phyloP scores from a whole-genome alignment of 1,284 basidiomycete species.

The Ceratobasidium sp. region DNA sequence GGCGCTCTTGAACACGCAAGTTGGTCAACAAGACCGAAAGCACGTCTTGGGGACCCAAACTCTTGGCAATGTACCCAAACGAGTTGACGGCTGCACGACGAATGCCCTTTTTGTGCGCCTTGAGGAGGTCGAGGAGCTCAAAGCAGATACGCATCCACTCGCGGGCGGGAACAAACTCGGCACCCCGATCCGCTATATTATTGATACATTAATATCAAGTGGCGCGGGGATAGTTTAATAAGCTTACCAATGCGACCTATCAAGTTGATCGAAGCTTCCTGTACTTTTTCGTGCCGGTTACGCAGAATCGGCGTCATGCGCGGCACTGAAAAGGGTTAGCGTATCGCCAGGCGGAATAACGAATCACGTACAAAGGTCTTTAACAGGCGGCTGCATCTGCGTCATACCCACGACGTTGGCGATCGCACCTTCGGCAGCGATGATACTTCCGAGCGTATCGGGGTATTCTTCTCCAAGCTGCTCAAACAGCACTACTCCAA shows the following conservation, averaged over 20 bases:
- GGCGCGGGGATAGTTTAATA: neutral
- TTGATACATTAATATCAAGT: slow-evolving; percentile 2
- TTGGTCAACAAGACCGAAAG: slow-evolving; percentile 96
- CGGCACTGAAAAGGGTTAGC: slow-evolving; percentile 66
- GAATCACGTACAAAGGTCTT: slow-evolving; percentile 84
- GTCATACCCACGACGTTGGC: slow-evolving; percentile 99
- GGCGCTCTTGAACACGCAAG: slow-evolving; percentile 96
- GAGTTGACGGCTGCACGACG: slow-evolving; percentile 99
- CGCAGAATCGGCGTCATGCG: slow-evolving; percentile 99
- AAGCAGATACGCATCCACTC: slow-evolving; percentile 99
- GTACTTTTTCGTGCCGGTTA: slow-evolving; percentile 99
- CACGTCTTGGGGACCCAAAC: slow-evolving; percentile 98
- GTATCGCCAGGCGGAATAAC: neutral
- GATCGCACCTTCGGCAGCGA: slow-evolving; percentile 97
- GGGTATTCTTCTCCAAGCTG: slow-evolving; percentile 99
- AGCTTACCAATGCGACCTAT: slow-evolving; percentile 92
- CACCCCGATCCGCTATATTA: slow-evolving; percentile 88
- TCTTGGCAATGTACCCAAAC: slow-evolving; percentile 99
- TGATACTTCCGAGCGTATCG: slow-evolving; percentile 97
- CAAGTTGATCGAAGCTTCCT: slow-evolving; percentile 99
- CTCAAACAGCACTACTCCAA: slow-evolving; percentile 97
- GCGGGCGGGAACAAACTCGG: slow-evolving; percentile 96
- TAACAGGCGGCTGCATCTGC: slow-evolving; percentile 99
- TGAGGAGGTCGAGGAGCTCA: slow-evolving; percentile 94
- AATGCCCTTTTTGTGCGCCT: slow-evolving; percentile 99